Percentiles rank a stretch among this genome's conserved stretches.
Evolutionary conservation across 2,329 filamentous ascomycete species (phyloP).

Genomic region (Diplocarpon rosae): DNA sequence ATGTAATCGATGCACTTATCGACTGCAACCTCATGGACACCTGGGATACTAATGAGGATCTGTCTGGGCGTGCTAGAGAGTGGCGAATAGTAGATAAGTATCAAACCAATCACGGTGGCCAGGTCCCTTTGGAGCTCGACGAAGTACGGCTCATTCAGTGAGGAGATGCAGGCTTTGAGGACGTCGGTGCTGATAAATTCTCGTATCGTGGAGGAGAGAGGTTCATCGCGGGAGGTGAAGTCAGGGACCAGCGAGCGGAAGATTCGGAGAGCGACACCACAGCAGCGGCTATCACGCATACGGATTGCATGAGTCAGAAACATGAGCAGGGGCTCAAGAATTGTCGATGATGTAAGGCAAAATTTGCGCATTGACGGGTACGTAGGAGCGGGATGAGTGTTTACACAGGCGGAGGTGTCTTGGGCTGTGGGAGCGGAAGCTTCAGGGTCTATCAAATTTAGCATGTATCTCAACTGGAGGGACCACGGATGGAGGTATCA

Average conservation of each 20-base stretch:
- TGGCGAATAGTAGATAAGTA: conserved; percentile 65
- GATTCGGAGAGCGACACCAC: conserved; percentile 74
- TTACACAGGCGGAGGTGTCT: conserved; percentile 22
- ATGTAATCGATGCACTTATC: conserved; percentile 52
- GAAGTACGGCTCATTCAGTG: conserved; percentile 90
- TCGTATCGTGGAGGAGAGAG: conserved; percentile 52
- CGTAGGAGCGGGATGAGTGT: conserved; percentile 11
- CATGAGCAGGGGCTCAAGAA: conserved; percentile 79
- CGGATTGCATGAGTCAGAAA: conserved; percentile 87
- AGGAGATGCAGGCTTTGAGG: conserved; percentile 79
- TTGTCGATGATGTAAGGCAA: conserved; percentile 63
- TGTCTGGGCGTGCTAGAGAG: conserved; percentile 59
- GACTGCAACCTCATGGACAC: conserved; percentile 59
- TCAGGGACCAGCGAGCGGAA: conserved; percentile 76
- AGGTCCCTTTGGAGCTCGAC: conserved; percentile 92
- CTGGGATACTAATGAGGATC: conserved; percentile 71
- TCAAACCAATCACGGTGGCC: conserved; percentile 74
- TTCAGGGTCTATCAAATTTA: conserved; percentile 13
- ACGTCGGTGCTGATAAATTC: conserved; percentile 87
- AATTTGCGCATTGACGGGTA: conserved; percentile 63
- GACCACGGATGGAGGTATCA: neutral
- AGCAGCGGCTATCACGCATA: conserved; percentile 83
- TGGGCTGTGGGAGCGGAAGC: conserved; percentile 13
- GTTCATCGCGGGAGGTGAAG: conserved; percentile 45
- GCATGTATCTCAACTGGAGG: neutral